These are phyloP conservation scores for Arthrobotrys sinensis DNA, from an alignment of 2,329 filamentous ascomycete species.

Conservation along the genomic window DNA sequence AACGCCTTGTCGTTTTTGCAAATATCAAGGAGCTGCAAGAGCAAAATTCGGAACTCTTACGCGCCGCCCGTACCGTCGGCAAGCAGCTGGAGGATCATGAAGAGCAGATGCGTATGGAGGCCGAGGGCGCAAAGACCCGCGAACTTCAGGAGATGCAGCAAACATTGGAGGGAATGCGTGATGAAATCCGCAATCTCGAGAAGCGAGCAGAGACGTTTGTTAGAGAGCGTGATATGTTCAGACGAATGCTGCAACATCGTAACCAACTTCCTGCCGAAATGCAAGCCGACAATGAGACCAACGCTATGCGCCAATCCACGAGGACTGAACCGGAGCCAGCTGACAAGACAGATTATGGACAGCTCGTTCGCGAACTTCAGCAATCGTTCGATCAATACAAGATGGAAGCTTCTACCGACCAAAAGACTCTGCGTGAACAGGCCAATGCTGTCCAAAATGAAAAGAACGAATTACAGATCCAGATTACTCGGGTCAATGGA, in stretches of 20 bases:
- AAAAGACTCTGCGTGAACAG: slow-evolving; percentile 86
- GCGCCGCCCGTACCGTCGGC: slow-evolving; percentile 85
- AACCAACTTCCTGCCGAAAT: slow-evolving; percentile 53
- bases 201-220: slow-evolving; percentile 92
- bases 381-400: slow-evolving; percentile 90
- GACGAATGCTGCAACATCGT: slow-evolving; percentile 87
- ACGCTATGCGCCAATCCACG: slow-evolving; percentile 68
- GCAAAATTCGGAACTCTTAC: slow-evolving; percentile 87
- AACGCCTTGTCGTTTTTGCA: slow-evolving; percentile 90
- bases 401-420: slow-evolving; percentile 85
- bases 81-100: slow-evolving; percentile 62
- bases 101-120: slow-evolving; percentile 69
- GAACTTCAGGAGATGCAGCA: slow-evolving; percentile 81
- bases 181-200: slow-evolving; percentile 83
- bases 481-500: slow-evolving; percentile 83
- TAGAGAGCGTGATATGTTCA: slow-evolving; percentile 97
- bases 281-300: slow-evolving; percentile 67
- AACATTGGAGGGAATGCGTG: slow-evolving; percentile 82
- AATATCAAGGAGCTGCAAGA: slow-evolving; percentile 86
- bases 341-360: slow-evolving; percentile 75
- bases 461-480: slow-evolving; percentile 84
- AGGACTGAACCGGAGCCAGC: slow-evolving; percentile 65
- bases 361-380: slow-evolving; percentile 88
- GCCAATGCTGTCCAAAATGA: slow-evolving; percentile 84
- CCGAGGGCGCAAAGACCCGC: slow-evolving; percentile 74